Evolutionary conservation across 2,329 filamentous ascomycete genomes (phyloP).

Genomic region (Neofusicoccum ribis): DNA sequence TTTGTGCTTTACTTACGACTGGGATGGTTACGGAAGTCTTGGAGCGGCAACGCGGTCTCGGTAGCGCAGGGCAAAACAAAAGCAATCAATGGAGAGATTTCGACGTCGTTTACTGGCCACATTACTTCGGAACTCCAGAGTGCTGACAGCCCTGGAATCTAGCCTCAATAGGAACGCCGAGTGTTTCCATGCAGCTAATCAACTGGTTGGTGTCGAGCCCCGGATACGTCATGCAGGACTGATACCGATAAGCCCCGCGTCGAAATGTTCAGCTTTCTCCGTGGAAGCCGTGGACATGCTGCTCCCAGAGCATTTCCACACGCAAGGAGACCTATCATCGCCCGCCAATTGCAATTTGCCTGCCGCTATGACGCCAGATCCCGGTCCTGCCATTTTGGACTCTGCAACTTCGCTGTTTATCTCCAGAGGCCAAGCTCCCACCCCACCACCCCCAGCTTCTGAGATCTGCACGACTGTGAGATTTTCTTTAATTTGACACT

Average conservation of each 20-base stretch:
- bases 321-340: not conserved
- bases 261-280: not conserved
- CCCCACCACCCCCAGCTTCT: not conserved
- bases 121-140: no score
- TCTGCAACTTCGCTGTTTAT: not conserved
- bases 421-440: not conserved
- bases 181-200: not conserved
- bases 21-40: constrained; percentile 12
- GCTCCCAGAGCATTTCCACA: not conserved
- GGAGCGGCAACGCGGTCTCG: not conserved
- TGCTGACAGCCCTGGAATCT: not conserved
- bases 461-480: not conserved
- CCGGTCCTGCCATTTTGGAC: not conserved
- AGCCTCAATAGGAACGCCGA: not conserved
- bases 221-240: not conserved
- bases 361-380: not conserved
- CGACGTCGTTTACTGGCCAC: no score
- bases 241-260: constrained; percentile 14
- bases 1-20: constrained; percentile 13
- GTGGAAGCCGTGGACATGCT: constrained; percentile 8
- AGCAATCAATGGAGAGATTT: constrained; percentile 16
- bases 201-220: not conserved
- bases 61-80: constrained; percentile 8
- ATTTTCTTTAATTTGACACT: not conserved
- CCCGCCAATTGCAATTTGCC: not conserved